Base-by-base conservation (phyloP, 2,329 filamentous ascomycete genomes). In the Raffaelea deltoideospora region DNA sequence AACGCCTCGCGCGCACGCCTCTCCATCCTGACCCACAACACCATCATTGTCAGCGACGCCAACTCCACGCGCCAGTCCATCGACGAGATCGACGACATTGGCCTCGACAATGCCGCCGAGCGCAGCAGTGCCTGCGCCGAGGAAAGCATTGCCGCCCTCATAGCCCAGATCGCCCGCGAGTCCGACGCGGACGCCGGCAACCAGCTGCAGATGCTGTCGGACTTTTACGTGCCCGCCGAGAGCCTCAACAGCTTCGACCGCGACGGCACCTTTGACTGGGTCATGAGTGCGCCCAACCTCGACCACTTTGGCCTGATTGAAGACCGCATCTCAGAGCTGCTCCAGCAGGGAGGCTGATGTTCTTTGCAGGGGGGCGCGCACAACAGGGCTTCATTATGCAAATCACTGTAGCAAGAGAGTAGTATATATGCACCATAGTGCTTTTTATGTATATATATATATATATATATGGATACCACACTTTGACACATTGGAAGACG, bases 11-110 rank as follows among this genome's bases (percentile, higher is more conserved):
- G 32, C 10, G 32, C 32, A 7, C 19, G 32, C 10, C 20, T 17
- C n/a, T 34, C 32, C 14, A 34, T 34, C 10, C 22, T 34, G 32
- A 18, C 20, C 6, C 32, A 34, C 21, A 34, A 34, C 32, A 26
- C 11, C 7, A 34, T 34, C 19, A 34, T 34, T 20, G 30, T 31
- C 15, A 31, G 30, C 30, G 30, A 31, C 18, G 10, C 8, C 8
- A 20, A 14, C 17, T 18, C 30, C 8, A 17, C 17, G 6, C 8
- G 18, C 8, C 30, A 31, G 18, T 8, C n/a, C 9, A 17, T 31
- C 14, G 9, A 31, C 15, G 30, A 31, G 9, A 31, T 31, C 7
- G 14, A 31, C 18, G 30, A 31, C 30, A 20, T 31, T 19, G 17
- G 30, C 18, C 30, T 31, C 13, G 30, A 31, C 9, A 20, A 17